These are phyloP conservation scores for Metschnikowia peoriensis DNA, from an alignment of 805 yeast species.

Conservation along the genomic window DNA sequence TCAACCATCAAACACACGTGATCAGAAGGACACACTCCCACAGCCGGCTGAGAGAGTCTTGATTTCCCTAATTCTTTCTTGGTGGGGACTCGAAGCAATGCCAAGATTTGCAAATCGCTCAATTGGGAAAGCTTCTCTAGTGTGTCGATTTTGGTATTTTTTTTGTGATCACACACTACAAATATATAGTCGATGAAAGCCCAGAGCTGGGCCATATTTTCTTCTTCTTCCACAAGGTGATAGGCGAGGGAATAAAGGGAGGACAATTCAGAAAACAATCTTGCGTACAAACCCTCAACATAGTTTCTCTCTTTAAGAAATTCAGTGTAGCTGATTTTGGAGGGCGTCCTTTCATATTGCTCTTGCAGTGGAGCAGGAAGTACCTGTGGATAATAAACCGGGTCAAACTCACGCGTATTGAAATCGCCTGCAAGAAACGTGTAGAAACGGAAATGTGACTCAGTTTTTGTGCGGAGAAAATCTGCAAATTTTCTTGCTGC, in stretches of 20 bases:
- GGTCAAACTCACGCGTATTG: background rate
- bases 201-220: background rate
- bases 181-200: conserved; percentile 1
- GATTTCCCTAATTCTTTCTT: background rate
- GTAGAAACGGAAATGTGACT: background rate
- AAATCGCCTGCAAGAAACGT: conserved; percentile 4
- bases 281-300: background rate
- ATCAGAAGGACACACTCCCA: background rate
- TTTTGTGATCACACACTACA: background rate
- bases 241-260: background rate
- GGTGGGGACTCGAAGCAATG: background rate
- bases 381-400: background rate
- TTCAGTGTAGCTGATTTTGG: background rate
- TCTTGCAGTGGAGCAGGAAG: background rate
- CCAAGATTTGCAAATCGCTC: background rate
- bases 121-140: background rate
- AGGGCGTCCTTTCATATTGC: background rate
- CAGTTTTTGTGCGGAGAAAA: background rate
- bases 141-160: background rate
- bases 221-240: background rate
- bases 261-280: background rate
- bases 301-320: background rate
- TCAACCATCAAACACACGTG: background rate
- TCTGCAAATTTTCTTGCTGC: background rate
- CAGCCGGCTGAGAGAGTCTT: background rate